These are phyloP conservation scores for Colletotrichum sp. DNA, from an alignment of 2,329 filamentous ascomycete genomes.

Conservation along the genomic window DNA sequence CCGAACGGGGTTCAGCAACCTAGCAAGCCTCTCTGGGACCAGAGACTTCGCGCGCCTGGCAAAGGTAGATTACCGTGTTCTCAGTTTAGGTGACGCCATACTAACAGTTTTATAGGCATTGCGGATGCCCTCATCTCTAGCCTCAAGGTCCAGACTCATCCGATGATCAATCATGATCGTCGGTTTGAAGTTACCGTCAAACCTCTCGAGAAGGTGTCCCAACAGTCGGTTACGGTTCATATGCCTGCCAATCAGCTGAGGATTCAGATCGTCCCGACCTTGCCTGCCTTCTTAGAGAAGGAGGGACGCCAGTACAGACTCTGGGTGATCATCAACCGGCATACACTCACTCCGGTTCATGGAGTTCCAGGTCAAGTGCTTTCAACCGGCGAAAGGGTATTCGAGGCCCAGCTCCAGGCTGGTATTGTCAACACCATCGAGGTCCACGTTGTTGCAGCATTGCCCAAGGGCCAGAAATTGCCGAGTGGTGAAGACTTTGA, in stretches of 20 bases:
- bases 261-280: slow-evolving; percentile 71
- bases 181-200: slow-evolving; percentile 69
- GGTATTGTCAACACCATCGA: slow-evolving; percentile 78
- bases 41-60: slow-evolving; percentile 40
- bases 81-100: background rate
- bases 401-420: slow-evolving; percentile 73
- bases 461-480: slow-evolving; percentile 63
- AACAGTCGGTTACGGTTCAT: slow-evolving; percentile 76
- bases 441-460: slow-evolving; percentile 76
- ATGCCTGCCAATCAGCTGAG: slow-evolving; percentile 71
- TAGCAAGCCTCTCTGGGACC: slow-evolving; percentile 32
- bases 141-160: slow-evolving; percentile 71
- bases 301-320: slow-evolving; percentile 74
- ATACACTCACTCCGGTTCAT: slow-evolving; percentile 57
- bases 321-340: slow-evolving; percentile 74
- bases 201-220: slow-evolving; percentile 68
- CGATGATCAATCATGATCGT: slow-evolving; percentile 64
- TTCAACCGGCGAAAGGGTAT: slow-evolving; percentile 67
- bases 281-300: slow-evolving; percentile 66
- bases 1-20: slow-evolving; percentile 38
- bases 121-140: slow-evolving; percentile 71
- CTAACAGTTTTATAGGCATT: slow-evolving; percentile 43
- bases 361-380: slow-evolving; percentile 61
- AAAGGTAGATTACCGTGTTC: slow-evolving; percentile 39
- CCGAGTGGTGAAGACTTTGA: slow-evolving; percentile 69